Evolutionary conservation across 2,329 filamentous ascomycete species (phyloP).

Genomic region (Aspergillus sojae): DNA sequence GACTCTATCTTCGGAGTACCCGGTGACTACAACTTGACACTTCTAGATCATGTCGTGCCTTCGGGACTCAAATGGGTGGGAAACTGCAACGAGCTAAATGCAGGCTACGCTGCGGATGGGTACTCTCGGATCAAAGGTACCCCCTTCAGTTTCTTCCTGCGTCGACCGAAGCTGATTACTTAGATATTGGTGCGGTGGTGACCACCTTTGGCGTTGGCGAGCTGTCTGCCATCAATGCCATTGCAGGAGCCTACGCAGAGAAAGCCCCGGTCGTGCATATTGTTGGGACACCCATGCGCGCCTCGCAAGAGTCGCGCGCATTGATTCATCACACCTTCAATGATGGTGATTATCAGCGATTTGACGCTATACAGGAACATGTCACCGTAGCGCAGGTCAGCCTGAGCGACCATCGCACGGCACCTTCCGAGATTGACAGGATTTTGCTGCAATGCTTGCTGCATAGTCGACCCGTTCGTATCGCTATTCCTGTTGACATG

Average conservation of each 20-base stretch:
- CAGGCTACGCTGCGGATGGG: slow-evolving; percentile 50
- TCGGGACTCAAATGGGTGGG: slow-evolving; percentile 56
- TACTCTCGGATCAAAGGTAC: slow-evolving; percentile 31
- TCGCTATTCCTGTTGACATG: neutral
- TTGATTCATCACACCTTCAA: slow-evolving; percentile 67
- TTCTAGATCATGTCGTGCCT: slow-evolving; percentile 15
- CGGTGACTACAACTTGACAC: neutral
- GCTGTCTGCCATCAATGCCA: neutral
- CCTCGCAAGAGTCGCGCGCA: slow-evolving; percentile 47
- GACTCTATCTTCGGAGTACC: neutral
- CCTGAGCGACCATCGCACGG: neutral
- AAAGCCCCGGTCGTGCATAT: slow-evolving; percentile 68
- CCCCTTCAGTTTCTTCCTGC: neutral
- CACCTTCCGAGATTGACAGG: neutral
- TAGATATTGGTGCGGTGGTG: neutral
- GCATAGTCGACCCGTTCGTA: neutral
- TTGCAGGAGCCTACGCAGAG: slow-evolving; percentile 61
- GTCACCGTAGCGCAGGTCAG: neutral
- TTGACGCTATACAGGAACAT: neutral
- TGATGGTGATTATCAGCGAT: slow-evolving; percentile 16
- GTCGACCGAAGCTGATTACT: neutral
- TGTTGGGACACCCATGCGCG: slow-evolving; percentile 55
- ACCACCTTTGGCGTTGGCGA: neutral
- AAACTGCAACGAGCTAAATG: slow-evolving; percentile 61
- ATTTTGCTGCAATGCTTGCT: neutral